Conservation (phyloP, 1,284 basidiomycete species). For the Leccinum glutinopallens region DNA sequence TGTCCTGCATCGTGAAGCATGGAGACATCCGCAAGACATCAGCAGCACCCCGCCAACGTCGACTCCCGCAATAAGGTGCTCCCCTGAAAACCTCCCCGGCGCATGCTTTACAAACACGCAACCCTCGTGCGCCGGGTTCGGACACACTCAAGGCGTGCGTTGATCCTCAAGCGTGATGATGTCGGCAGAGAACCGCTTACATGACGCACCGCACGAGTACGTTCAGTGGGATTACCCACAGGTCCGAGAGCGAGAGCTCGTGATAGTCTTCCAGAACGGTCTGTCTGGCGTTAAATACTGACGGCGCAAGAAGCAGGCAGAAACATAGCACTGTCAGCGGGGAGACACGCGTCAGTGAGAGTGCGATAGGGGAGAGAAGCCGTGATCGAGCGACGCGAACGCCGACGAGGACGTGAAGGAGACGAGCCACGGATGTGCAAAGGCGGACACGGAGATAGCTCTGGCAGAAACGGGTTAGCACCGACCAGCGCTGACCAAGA, state of each 20-base stretch:
- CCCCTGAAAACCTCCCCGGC: not conserved
- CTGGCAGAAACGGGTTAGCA: slow-evolving; percentile 54
- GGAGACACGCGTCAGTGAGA: slow-evolving; percentile 41
- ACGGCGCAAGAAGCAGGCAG: slow-evolving; percentile 47
- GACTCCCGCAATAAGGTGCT: not conserved
- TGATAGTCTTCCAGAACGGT: slow-evolving; percentile 40
- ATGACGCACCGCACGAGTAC: slow-evolving; percentile 40
- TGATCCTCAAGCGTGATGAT: slow-evolving; percentile 8
- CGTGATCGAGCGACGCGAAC: slow-evolving; percentile 23
- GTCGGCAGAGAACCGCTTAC: slow-evolving; percentile 21
- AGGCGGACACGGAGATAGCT: slow-evolving; percentile 25
- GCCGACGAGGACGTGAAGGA: slow-evolving; percentile 3
- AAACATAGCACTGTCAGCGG: slow-evolving; percentile 53
- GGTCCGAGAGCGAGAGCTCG: slow-evolving; percentile 37
- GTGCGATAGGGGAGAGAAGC: slow-evolving; percentile 35
- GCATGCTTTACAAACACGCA: not conserved
- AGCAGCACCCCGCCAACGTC: slow-evolving; percentile 29
- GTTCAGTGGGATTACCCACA: slow-evolving; percentile 31
- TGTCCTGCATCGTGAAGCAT: not conserved
- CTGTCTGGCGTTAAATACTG: slow-evolving; percentile 11
- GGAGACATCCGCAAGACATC: not conserved
- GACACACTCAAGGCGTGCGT: slow-evolving; percentile 2
- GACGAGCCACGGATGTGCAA: not conserved
- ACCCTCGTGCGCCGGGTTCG: slow-evolving; percentile 46
- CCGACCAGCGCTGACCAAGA: slow-evolving; percentile 52